phyloP scores from a whole-genome alignment of 75 land plant species.

The Gnetum montanum region DNA sequence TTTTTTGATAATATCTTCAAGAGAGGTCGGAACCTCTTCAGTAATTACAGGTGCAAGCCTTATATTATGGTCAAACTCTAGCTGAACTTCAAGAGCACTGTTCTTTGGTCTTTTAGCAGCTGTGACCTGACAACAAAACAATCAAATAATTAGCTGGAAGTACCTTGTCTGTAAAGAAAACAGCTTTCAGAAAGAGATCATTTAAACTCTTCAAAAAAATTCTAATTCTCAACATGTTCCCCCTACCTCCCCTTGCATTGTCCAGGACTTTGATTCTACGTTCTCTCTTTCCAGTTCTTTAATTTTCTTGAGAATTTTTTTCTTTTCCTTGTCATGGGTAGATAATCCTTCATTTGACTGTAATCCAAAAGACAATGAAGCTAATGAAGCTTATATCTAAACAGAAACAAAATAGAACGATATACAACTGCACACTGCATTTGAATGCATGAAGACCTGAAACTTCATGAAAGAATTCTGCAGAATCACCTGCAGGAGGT shows the following conservation, averaged over 20 bases:
- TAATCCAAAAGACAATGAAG: not conserved
- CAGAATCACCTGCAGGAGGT: too few species aligned
- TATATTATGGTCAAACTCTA: conserved; percentile 92
- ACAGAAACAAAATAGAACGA: too few species aligned
- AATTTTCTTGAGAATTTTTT: conserved; percentile 48
- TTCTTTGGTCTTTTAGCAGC: conserved; percentile 88
- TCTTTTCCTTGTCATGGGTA: conserved; percentile 55
- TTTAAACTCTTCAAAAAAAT: conserved; percentile 1
- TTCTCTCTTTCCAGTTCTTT: conserved; percentile 75
- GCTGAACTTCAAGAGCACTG: conserved; percentile 90
- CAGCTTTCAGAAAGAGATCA: not conserved
- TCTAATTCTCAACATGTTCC: not conserved
- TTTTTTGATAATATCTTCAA: conserved; percentile 77
- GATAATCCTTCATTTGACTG: conserved; percentile 39
- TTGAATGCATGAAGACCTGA: too few species aligned
- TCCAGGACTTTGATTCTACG: conserved; percentile 68
- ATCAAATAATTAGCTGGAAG: not conserved
- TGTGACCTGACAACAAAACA: conserved; percentile 46
- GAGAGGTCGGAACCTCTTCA: conserved; percentile 80
- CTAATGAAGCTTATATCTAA: not conserved
- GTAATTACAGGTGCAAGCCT: conserved; percentile 93
- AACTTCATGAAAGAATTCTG: too few species aligned
- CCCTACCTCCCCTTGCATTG: conserved; percentile 86
- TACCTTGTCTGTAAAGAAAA: not conserved
- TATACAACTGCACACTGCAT: too few species aligned